Conservation (phyloP, 2,329 filamentous ascomycete genomes). For the Stagonosporopsis cucurbitacearum region DNA sequence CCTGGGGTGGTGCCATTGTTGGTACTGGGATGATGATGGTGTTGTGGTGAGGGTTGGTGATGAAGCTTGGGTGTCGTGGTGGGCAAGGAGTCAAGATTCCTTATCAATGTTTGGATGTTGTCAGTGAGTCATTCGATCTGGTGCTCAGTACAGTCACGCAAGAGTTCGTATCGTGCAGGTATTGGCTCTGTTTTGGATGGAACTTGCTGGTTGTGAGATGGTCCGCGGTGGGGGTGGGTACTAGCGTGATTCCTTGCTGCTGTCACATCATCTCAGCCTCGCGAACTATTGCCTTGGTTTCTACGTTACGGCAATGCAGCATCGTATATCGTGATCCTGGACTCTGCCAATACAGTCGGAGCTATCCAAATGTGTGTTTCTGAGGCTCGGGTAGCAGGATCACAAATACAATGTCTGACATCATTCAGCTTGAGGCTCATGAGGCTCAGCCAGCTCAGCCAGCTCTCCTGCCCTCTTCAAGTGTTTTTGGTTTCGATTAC, state of each 20-base stretch:
- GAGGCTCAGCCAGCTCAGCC: too few relatives aligned
- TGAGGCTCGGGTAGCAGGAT: too few relatives aligned
- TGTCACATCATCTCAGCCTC: conserved; percentile 7
- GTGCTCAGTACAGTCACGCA: background rate
- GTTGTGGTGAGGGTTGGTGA: background rate
- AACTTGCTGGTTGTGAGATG: conserved; percentile 3
- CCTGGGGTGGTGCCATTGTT: conserved; percentile 1
- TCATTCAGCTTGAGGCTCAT: too few relatives aligned
- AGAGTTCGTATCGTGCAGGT: background rate
- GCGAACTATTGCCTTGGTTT: conserved; percentile 4
- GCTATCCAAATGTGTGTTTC: background rate
- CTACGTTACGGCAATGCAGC: background rate
- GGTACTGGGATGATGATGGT: background rate
- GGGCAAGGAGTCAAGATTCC: background rate
- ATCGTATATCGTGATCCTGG: background rate
- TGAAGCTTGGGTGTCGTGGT: background rate
- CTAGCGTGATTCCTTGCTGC: conserved; percentile 5
- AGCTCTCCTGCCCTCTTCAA: too few relatives aligned
- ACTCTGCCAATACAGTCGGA: background rate
- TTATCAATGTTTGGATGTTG: background rate
- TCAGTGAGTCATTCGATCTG: conserved; percentile 4
- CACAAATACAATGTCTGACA: too few relatives aligned
- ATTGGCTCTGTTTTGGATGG: background rate
- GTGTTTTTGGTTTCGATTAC: too few relatives aligned
- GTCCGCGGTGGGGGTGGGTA: conserved; percentile 5